A percentile compares a stretch with the other conserved stretches of the same genome.
Evolutionary conservation across 768 basidiomycete species (phyloP).

Genomic region (Cytidiella melzeri): DNA sequence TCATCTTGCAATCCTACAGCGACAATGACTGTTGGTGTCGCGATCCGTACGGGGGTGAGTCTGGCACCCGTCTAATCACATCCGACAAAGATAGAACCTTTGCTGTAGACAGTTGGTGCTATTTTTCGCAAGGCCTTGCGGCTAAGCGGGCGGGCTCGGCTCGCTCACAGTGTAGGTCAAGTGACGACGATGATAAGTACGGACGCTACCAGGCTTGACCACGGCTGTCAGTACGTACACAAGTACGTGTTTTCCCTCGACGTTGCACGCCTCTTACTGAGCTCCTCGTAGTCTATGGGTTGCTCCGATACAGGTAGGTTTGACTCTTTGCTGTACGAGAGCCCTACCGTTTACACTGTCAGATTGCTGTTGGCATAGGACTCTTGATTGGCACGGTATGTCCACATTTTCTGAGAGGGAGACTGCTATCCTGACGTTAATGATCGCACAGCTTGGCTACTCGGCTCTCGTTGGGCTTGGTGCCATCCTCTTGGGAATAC

Average conservation of each 20-base stretch:
- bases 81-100: background rate
- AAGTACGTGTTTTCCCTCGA: constrained; percentile 23
- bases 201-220: constrained; percentile 52
- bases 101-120: constrained; percentile 30
- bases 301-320: constrained; percentile 52
- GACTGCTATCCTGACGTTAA: too few relatives aligned
- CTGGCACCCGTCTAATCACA: background rate
- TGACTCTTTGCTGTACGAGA: too few relatives aligned
- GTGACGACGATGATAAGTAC: constrained; percentile 67
- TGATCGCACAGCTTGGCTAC: constrained; percentile 70
- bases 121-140: constrained; percentile 66
- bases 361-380: constrained; percentile 54
- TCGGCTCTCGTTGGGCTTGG: constrained; percentile 63
- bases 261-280: too few relatives aligned
- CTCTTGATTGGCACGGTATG: constrained; percentile 55
- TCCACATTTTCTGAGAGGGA: background rate
- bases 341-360: background rate
- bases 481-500: constrained; percentile 52
- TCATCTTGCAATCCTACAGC: too few relatives aligned
- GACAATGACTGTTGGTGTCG: constrained; percentile 45
- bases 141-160: constrained; percentile 54
- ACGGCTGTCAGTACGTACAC: constrained; percentile 34
- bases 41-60: constrained; percentile 42
- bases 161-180: constrained; percentile 56
- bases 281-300: constrained; percentile 50